phyloP scores from a whole-genome alignment of 164 flowering plant genomes.

The Berberis thunbergii region DNA sequence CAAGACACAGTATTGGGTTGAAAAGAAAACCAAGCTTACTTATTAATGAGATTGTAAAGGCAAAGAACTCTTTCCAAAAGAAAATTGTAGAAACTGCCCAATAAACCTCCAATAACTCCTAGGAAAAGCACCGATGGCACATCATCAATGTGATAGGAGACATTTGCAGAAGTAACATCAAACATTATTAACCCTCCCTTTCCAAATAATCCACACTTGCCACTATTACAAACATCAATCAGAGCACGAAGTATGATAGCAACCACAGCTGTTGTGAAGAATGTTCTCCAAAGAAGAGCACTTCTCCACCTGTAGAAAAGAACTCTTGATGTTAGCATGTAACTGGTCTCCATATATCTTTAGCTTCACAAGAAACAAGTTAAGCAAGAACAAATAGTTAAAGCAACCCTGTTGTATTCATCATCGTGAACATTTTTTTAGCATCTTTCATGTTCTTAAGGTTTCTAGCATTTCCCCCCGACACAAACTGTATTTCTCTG shows the following conservation, averaged over 20 bases:
- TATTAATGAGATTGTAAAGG: constrained; percentile 51
- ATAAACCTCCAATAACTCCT: constrained; percentile 72
- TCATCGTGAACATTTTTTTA: no score
- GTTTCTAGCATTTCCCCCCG: no score
- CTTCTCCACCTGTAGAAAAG: constrained; percentile 76
- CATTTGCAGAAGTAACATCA: constrained; percentile 54
- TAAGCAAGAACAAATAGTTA: not conserved
- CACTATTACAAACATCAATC: constrained; percentile 63
- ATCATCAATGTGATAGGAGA: constrained; percentile 58
- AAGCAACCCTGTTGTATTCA: no score
- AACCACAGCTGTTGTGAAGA: constrained; percentile 76
- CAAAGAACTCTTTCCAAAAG: constrained; percentile 58
- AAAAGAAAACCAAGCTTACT: constrained; percentile 33
- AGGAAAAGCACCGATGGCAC: constrained; percentile 72
- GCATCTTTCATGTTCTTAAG: no score
- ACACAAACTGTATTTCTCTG: no score
- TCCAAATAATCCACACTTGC: constrained; percentile 88
- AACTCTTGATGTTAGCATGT: not conserved
- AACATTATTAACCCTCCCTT: constrained; percentile 94
- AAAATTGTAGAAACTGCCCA: constrained; percentile 71
- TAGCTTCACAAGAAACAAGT: no score
- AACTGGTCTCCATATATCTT: not conserved
- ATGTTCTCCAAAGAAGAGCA: constrained; percentile 88
- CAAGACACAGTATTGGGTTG: not conserved
- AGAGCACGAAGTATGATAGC: constrained; percentile 72